Conservation (phyloP, 2,329 filamentous ascomycete species). For the Epicoccum nigrum region DNA sequence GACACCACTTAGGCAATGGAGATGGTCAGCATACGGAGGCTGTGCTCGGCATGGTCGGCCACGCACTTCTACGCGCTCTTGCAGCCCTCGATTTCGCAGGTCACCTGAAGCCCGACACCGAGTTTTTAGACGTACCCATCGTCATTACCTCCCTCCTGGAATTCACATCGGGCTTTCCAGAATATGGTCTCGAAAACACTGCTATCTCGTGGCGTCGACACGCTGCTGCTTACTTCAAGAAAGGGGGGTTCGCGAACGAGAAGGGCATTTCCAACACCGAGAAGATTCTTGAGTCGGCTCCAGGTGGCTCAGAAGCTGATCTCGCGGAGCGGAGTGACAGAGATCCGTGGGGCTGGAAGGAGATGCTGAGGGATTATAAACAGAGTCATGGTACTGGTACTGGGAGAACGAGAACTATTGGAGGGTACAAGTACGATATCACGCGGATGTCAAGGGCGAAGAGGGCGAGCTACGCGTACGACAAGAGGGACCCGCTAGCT, state of each 20-base stretch:
- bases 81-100: constrained; percentile 18
- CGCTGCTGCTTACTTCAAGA: not conserved
- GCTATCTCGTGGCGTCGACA: not conserved
- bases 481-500: constrained; percentile 16
- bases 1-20: constrained; percentile 13
- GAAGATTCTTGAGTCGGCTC: not conserved
- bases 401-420: constrained; percentile 6
- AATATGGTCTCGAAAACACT: not conserved
- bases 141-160: not conserved
- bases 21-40: constrained; percentile 13
- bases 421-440: constrained; percentile 20
- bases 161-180: not conserved
- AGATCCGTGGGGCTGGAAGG: not conserved
- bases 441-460: constrained; percentile 20
- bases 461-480: constrained; percentile 16
- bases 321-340: not conserved
- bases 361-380: not conserved
- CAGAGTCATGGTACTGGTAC: not conserved
- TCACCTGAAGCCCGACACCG: constrained; percentile 19
- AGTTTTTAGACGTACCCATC: constrained; percentile 7
- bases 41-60: constrained; percentile 19
- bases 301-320: not conserved
- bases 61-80: constrained; percentile 18
- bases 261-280: not conserved
- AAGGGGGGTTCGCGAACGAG: not conserved